Base-by-base conservation (phyloP, 805 yeast species). In the Blastobotrys attinorum region DNA sequence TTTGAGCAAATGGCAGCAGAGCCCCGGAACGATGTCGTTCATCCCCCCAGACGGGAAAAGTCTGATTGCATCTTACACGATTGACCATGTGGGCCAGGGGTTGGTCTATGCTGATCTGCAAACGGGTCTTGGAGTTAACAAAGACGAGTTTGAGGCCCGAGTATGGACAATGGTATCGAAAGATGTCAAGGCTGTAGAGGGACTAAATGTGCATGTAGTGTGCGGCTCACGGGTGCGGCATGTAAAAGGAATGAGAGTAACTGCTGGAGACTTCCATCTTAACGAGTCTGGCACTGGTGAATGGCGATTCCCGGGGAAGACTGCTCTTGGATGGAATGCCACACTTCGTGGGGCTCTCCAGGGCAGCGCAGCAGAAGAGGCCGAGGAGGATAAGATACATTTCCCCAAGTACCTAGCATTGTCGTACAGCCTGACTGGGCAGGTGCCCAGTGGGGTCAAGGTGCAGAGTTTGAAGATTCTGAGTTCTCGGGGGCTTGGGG, bases 31-130 rank as follows among this genome's bases (percentile, higher is more conserved):
- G 0, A 57, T 88, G 25, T 68, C 77, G 15, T 86, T 90, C 55
- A 71, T 83, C 16, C 98, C 97, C 3, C 95, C 97, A 0, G 96
- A 90, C 61, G 97, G 94, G 4, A 72, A 67, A 46, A 76, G 77
- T 33, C 67, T 71, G 2, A 58, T 89, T 18, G 73, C 81, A 72
- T 62, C 74, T 7, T 89, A 89, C 61, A 68, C 73, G 4, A 60
- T 83, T 23, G 83, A 83, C 3, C 50, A 51, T 3, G 48, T 48
- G 10, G 56, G 68, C 57, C 56, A 69, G n/a, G 84, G 84, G 0
- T 54, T 76, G n/a, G 69, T 82, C 7, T 69, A 67, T 35, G 73
- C 76, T 3, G 82, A 79, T 37, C 67, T 76, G 41, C 62, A 62
- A 39, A 67, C 73, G 1, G 81, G 77, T 0, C 60, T 79, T 21